Evolutionary conservation across 345 rosid species (phyloP), one percentile per base, ranked within the genome.

Genomic region (Camelina laxa): DNA sequence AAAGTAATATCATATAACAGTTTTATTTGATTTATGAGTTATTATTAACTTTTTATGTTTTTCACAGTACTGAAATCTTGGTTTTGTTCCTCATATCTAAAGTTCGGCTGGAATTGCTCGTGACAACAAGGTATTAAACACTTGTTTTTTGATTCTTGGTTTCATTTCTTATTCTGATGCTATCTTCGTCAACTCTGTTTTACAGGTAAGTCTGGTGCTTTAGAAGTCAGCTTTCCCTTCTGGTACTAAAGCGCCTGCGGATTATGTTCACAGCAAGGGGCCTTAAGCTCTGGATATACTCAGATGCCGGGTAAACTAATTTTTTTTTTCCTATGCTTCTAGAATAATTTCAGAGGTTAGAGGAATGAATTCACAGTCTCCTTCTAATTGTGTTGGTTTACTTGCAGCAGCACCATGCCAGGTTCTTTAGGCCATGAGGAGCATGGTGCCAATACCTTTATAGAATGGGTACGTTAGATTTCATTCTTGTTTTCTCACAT

Each of bases 361-460:
- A 27, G 30, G 30, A 27, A 27, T 4, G 30, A 27, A 27, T 27
- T 27, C 55, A 6, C 53, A 70, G 39, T 64, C 56, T 21, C 7
- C 24, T 71, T 30, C n/a, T 1, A 3, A 27, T 11, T 21, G 2
- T 58, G 53, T 66, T 41, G 50, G 51, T 75, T 80, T 11, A 95
- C 99, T 8, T 95, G 99, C 70, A 90, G 96, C 82, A 87, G 81
- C 77, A 80, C 84, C 30, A 90, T 90, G 97, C 97, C 98, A 0
- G 99, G 99, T 53, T 95, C 98, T 53, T 87, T 95, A 68, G 90
- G 92, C 64, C 84, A 82, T 8, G 99, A 95, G 76, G 94, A 92
- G 67, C 88, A 81, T 73, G 99, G 90, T 83, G 99, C 99, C 12
- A 89, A 82, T 70, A 85, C 94, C 66, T 92, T 92, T 80, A 97